Evolutionary conservation across 495 filamentous ascomycete genomes (phyloP).

Genomic region (Penicillium arizonense): DNA sequence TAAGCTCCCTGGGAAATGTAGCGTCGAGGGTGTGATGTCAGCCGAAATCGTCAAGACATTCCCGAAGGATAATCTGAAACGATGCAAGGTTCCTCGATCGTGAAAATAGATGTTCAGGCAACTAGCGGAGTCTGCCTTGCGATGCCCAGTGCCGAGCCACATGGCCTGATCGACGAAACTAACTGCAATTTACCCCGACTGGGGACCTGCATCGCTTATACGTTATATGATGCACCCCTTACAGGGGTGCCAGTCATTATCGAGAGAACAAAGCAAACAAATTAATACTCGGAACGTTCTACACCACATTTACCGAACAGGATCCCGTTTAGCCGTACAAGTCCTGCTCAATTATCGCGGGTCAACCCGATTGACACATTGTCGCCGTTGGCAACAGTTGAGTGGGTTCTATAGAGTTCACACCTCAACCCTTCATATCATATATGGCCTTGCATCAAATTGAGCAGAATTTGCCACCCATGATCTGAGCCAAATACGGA

Average conservation of each 20-base stretch:
- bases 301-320: too few relatives aligned
- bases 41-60: background rate
- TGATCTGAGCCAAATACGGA: background rate
- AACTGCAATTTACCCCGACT: background rate
- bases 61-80: background rate
- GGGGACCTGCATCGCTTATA: background rate
- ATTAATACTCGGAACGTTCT: background rate
- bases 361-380: too few relatives aligned
- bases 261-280: background rate
- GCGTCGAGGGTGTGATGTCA: too few relatives aligned
- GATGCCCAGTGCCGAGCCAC: background rate
- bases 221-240: background rate
- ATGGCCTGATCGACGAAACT: slow-evolving; percentile 8
- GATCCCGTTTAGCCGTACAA: too few relatives aligned
- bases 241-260: background rate
- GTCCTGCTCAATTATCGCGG: too few relatives aligned
- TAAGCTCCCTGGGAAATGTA: too few relatives aligned
- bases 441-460: background rate
- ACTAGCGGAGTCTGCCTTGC: background rate
- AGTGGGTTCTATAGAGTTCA: background rate
- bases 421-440: background rate
- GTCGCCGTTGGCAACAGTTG: too few relatives aligned
- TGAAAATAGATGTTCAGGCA: background rate
- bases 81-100: background rate
- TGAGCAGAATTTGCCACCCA: background rate